These are phyloP conservation scores for Vitis hybrid DNA, from an alignment of 177 flowering plant genomes.

Conservation along the genomic window DNA sequence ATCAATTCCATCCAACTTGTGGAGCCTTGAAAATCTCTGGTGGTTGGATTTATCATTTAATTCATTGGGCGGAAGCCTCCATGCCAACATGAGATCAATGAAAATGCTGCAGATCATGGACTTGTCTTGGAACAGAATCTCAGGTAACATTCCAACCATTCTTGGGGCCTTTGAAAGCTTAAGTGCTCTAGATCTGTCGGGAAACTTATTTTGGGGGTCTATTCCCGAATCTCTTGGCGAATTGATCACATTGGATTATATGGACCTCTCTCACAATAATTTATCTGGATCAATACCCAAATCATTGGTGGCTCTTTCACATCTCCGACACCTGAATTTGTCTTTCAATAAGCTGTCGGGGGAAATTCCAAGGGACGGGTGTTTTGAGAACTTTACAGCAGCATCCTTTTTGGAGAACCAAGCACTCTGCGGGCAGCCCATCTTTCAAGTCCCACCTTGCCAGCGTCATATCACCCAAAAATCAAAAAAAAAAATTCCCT, in stretches of 20 bases:
- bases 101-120: too few species aligned
- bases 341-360: conserved; percentile 19
- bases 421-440: conserved; percentile 20
- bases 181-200: too few species aligned
- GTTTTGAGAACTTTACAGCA: conserved; percentile 12
- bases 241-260: conserved; percentile 20
- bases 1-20: too few species aligned
- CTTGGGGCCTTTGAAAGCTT: too few species aligned
- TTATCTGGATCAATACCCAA: conserved; percentile 28
- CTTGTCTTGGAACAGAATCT: too few species aligned
- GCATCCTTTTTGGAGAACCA: conserved; percentile 9
- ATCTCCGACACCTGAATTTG: conserved; percentile 12
- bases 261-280: conserved; percentile 30
- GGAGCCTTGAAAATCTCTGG: too few species aligned
- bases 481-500: too few species aligned
- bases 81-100: too few species aligned
- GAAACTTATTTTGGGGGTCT: too few species aligned
- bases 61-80: too few species aligned
- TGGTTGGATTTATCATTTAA: too few species aligned
- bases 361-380: conserved; percentile 17
- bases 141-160: too few species aligned
- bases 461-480: not conserved
- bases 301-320: conserved; percentile 6
- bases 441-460: conserved; percentile 14
- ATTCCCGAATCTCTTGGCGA: conserved; percentile 18